Evolutionary conservation across 306 rosid genomes (phyloP).

Genomic region (Cicer judaicum): DNA sequence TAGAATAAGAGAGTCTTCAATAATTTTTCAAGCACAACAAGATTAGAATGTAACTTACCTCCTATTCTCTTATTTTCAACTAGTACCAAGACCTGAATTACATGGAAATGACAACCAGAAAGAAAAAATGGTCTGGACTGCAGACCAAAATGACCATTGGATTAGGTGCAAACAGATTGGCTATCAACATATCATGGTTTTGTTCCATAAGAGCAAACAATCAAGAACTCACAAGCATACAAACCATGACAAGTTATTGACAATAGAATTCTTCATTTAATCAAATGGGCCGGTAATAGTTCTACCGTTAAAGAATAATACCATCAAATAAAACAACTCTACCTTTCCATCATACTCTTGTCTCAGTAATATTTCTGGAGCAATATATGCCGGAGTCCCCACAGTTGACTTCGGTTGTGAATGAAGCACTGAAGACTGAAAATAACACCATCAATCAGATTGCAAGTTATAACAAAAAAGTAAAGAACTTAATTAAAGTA

Average conservation of each 20-base stretch:
- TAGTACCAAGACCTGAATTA: conserved; percentile 22
- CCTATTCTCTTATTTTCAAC: conserved; percentile 5
- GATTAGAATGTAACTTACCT: conserved; percentile 9
- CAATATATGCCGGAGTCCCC: conserved; percentile 98
- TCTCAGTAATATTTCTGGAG: conserved; percentile 90
- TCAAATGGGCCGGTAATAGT: conserved; percentile 16
- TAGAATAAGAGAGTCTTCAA: conserved; percentile 10
- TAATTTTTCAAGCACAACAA: neutral
- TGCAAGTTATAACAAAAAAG: neutral
- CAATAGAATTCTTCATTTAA: conserved; percentile 17
- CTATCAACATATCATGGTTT: conserved; percentile 18
- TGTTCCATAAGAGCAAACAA: conserved; percentile 15
- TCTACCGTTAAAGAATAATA: conserved; percentile 25
- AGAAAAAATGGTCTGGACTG: neutral
- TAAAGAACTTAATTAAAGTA: neutral
- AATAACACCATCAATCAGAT: conserved; percentile 36
- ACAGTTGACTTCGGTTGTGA: conserved; percentile 97
- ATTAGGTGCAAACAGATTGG: conserved; percentile 6
- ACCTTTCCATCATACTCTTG: conserved; percentile 98
- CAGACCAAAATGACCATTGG: conserved; percentile 26
- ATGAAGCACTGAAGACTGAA: conserved; percentile 92
- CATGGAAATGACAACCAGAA: conserved; percentile 12
- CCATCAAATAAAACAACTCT: conserved; percentile 27
- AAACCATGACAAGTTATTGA: conserved; percentile 15
- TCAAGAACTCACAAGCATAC: conserved; percentile 1